phyloP scores from a whole-genome alignment of 345 rosid genomes.

The Rhizophora apiculata region DNA sequence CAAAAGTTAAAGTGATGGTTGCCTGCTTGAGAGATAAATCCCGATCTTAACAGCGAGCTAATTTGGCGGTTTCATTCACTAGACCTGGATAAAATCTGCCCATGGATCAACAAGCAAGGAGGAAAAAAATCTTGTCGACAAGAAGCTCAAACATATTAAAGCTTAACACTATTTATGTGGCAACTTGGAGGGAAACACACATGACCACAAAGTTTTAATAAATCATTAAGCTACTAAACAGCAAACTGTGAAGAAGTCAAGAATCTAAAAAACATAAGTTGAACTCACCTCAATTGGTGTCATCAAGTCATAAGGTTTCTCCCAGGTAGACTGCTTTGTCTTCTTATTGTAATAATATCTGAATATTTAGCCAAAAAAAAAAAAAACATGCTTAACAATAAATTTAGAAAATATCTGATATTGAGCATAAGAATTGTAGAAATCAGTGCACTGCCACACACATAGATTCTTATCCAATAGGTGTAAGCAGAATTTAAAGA shows the following conservation, averaged over 20 bases:
- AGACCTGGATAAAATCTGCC: slow-evolving; percentile 11
- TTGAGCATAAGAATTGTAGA: slow-evolving; percentile 1
- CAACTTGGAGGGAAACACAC: not conserved
- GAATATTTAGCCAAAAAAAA: slow-evolving; percentile 9
- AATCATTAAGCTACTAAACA: not conserved
- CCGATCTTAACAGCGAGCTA: slow-evolving; percentile 3
- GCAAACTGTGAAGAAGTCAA: slow-evolving; percentile 12
- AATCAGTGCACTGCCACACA: not conserved
- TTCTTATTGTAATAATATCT: slow-evolving; percentile 89
- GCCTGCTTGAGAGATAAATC: slow-evolving; percentile 9
- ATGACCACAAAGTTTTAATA: not conserved
- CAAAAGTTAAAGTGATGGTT: slow-evolving; percentile 3
- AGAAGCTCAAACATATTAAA: slow-evolving; percentile 1
- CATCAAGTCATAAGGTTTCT: slow-evolving; percentile 91
- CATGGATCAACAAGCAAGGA: slow-evolving; percentile 8
- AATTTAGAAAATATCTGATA: slow-evolving; percentile 7
- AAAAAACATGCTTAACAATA: slow-evolving; percentile 2
- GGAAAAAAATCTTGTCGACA: slow-evolving; percentile 6
- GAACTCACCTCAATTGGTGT: slow-evolving; percentile 81
- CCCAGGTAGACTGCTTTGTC: slow-evolving; percentile 83
- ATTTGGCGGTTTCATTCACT: slow-evolving; percentile 13
- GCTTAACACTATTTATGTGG: not conserved
- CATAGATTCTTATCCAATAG: not conserved
- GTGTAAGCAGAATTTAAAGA: not conserved
- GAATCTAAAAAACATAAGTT: slow-evolving; percentile 5